Percentiles rank a stretch among this genome's conserved stretches.
phyloP scores from a whole-genome alignment of 176 grass and related monocot genomes.

The Musa acuminata region DNA sequence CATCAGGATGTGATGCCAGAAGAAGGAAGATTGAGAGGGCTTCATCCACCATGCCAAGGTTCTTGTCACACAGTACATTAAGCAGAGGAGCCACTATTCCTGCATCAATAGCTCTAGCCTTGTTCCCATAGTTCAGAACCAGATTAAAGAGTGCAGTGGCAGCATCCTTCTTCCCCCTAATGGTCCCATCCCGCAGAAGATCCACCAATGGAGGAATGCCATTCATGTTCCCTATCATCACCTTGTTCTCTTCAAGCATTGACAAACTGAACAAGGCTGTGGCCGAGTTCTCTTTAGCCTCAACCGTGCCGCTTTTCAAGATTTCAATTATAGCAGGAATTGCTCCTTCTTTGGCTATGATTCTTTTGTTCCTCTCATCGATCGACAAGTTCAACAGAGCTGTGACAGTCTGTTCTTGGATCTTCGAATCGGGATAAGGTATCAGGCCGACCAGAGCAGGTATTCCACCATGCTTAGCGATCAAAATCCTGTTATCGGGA shows the following conservation, averaged over 20 bases:
- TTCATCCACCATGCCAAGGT: conserved; percentile 54
- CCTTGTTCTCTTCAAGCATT: conserved; percentile 60
- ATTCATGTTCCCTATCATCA: conserved; percentile 29
- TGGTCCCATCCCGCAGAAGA: conserved; percentile 38
- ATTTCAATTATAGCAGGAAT: conserved; percentile 50
- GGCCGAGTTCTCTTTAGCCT: conserved; percentile 50
- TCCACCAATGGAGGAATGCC: conserved; percentile 44
- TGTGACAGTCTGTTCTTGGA: conserved; percentile 50
- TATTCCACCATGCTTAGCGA: conserved; percentile 39
- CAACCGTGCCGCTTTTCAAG: conserved; percentile 35
- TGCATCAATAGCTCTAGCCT: conserved; percentile 39
- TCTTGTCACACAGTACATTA: conserved; percentile 27
- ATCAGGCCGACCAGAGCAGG: conserved; percentile 34
- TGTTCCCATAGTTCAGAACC: conserved; percentile 40
- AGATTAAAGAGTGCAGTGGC: conserved; percentile 58
- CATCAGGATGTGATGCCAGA: conserved; percentile 31
- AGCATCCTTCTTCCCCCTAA: conserved; percentile 60
- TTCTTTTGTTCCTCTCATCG: conserved; percentile 42
- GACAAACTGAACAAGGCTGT: conserved; percentile 53
- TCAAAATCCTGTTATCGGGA: conserved; percentile 36
- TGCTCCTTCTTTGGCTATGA: conserved; percentile 39
- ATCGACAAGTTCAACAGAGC: conserved; percentile 53
- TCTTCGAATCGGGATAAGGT: conserved; percentile 42
- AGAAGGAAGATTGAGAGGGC: conserved; percentile 60
- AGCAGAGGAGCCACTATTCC: conserved; percentile 29